Base-by-base conservation (phyloP, 2,329 filamentous ascomycete genomes). In the Diaporthe australafricana region DNA sequence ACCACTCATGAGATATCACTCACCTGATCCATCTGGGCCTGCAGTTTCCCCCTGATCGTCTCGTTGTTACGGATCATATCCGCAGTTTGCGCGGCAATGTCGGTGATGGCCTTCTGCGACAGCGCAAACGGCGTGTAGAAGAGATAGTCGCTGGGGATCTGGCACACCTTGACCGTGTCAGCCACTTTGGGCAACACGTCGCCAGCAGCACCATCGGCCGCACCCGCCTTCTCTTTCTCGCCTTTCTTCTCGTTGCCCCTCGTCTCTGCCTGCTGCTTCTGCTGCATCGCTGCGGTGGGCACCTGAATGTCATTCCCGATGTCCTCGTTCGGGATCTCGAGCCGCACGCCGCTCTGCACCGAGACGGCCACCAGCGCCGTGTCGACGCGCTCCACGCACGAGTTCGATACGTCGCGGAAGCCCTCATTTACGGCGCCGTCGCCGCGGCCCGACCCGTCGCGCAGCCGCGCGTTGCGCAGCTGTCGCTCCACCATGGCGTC, bases 61-160 rank as follows among this genome's bases (percentile, higher is more conserved):
- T 73, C 66, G 16, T 73, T 73, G 12, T 48, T 70, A 32, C 57
- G 52, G 17, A 76, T 52, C 68, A 74, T 63, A 20, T 71, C 71
- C 9, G 73, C 70, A 2, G 62, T 57, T 68, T 74, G 53, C 17
- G 20, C 17, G 25, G 73, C 73, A 16, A 74, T 57, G 35, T 66
- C 57, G 69, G 75, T 69, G 5, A 84, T 82, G 20, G 81, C 84
- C 27, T 79, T 77, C 48, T 75, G 74, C 17, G 80, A 81, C 5
- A 89, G 78, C 0, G 82, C 86, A 52, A 88, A 88, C 0, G 82
- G 80, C 62, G 87, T 86, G 77, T 84, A 86, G 77, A 89, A 90
- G 2, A 90, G 79, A 72, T 87, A 85, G 16, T 85, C 80, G 17
- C 85, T 79, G 1, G 85, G 85, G 3, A 78, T 76, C 2, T 82